Base-by-base conservation (phyloP, 257 asterid species). In the Phtheirospermum japonicum region DNA sequence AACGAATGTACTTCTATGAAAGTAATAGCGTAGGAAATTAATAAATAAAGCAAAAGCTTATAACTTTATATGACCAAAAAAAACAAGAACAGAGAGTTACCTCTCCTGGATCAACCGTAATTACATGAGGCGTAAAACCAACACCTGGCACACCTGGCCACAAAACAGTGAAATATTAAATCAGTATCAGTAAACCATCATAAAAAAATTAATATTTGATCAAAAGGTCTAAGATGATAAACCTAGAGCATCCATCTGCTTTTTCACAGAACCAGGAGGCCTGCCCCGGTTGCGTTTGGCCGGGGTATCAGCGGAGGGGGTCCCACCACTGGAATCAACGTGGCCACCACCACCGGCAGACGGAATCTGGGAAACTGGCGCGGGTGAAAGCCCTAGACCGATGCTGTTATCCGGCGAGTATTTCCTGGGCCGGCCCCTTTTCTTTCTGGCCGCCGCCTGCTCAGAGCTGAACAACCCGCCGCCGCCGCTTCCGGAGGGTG, bases 401-500 rank as follows among this genome's bases (percentile, higher is more conserved):
- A 89, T 89, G 85, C 83, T 77, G 75, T 77, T 79, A 37, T 86
- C 95, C 1, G 92, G 94, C 0, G 96, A 83, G 70, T 83, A 86
- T 68, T 89, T 89, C 66, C 97, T 86, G 2, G 97, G 97, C 26
- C 97, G 76, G 9, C 97, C 97, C 68, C 97, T 74, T 59, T 86
- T 89, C 80, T 86, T 89, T 63, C 78, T 84, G 18, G 87, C 75
- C 6, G 85, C 1, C 28, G 1, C 28, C 28, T 23, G 80, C 76
- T 85, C 95, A 36, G 76, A 63, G 79, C 43, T 73, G 71, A 74
- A 80, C 71, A 86, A 83, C 5, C 70, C 85, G 12, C 73, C 79
- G 0, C 79, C 82, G 37, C 81, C 83, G 32, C 81, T 72, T 0
- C 75, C 71, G 9, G 86, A 69, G 8, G 86, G 80, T 0, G 85